phyloP scores from a whole-genome alignment of 2,329 filamentous ascomycete genomes.

The Metarhizium album region DNA sequence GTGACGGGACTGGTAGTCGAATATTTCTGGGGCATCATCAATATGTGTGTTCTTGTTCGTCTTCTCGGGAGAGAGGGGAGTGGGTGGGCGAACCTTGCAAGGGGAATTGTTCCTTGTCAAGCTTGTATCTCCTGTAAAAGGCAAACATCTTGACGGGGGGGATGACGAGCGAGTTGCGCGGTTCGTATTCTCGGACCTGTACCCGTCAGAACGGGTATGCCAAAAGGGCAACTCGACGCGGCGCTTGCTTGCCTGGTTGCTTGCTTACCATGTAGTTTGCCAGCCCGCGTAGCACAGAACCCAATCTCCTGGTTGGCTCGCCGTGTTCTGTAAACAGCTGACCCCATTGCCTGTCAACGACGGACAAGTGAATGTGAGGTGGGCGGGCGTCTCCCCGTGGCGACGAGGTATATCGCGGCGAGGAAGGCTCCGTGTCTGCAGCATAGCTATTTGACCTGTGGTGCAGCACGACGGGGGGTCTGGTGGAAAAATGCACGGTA shows the following conservation, averaged over 20 bases:
- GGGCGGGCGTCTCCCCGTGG: conserved; percentile 3
- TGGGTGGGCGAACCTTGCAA: conserved; percentile 44
- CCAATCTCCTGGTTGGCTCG: conserved; percentile 55
- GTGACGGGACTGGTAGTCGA: conserved; percentile 28
- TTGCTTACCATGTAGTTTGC: conserved; percentile 58
- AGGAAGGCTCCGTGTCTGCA: background rate
- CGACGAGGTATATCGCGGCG: conserved; percentile 1
- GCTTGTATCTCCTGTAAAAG: conserved; percentile 58
- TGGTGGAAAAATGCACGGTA: conserved; percentile 22
- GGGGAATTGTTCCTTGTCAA: conserved; percentile 56
- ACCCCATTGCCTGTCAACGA: conserved; percentile 66
- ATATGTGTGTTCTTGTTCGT: conserved; percentile 8
- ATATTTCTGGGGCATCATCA: conserved; percentile 32
- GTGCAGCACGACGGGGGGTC: conserved; percentile 16
- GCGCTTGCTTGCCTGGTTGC: background rate
- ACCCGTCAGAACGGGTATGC: background rate
- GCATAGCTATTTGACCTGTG: conserved; percentile 5
- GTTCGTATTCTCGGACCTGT: conserved; percentile 22
- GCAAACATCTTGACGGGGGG: conserved; percentile 63
- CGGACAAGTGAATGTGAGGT: conserved; percentile 21
- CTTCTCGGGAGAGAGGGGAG: background rate
- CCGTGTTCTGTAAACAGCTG: conserved; percentile 59
- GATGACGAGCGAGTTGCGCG: conserved; percentile 45
- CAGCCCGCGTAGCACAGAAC: conserved; percentile 61
- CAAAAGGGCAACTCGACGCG: background rate